These are phyloP conservation scores for Dittrichia graveolens DNA, from an alignment of 129 eudicot species.

Conservation along the genomic window DNA sequence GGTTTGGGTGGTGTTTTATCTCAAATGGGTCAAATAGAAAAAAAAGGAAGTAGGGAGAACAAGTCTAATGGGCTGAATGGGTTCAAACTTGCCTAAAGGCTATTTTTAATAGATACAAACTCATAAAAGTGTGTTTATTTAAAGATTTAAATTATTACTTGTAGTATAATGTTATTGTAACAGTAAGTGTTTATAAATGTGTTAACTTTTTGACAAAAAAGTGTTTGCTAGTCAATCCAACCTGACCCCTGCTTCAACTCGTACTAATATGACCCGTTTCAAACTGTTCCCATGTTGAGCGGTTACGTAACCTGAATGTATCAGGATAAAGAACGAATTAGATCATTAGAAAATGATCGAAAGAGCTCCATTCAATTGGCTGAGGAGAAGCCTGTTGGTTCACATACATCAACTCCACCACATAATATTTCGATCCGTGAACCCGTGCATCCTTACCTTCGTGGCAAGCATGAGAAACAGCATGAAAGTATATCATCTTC, in stretches of 20 bases:
- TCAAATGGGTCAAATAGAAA: neutral
- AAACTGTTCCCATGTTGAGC: neutral
- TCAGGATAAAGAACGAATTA: constrained; percentile 28
- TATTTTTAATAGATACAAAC: neutral
- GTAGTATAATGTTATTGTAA: neutral
- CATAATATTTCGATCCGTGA: constrained; percentile 1
- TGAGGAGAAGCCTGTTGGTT: constrained; percentile 15
- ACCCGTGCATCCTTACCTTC: constrained; percentile 34
- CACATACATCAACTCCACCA: constrained; percentile 8
- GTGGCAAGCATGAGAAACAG: constrained; percentile 3
- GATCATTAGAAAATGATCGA: constrained; percentile 8
- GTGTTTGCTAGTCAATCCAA: neutral
- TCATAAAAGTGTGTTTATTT: neutral
- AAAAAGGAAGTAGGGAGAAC: neutral
- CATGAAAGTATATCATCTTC: constrained; percentile 17
- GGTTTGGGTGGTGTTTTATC: neutral
- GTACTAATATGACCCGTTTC: neutral
- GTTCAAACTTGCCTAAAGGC: neutral
- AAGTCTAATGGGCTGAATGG: neutral
- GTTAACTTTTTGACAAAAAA: neutral
- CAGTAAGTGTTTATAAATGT: neutral
- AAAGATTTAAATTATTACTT: neutral
- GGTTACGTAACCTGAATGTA: constrained; percentile 10
- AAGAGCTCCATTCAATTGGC: constrained; percentile 1
- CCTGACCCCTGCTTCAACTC: neutral